These are phyloP conservation scores for Escovopsis sp. DNA, from an alignment of 2,329 filamentous ascomycete genomes.

Conservation along the genomic window DNA sequence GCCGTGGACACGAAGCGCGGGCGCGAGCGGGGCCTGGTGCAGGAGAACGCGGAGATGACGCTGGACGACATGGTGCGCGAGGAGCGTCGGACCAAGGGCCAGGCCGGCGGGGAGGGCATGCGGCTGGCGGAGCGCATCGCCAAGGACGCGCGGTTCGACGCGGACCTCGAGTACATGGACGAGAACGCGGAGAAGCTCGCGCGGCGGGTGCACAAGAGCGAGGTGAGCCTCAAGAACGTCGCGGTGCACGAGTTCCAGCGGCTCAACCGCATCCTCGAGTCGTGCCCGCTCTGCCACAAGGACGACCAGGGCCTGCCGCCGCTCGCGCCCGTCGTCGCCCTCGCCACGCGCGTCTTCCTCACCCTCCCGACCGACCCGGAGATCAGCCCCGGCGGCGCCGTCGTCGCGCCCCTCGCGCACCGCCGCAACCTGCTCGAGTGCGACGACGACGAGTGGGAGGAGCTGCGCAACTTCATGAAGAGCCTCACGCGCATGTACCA, in stretches of 20 bases:
- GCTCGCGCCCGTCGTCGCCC: conserved; percentile 68
- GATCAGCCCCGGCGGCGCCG: conserved; percentile 65
- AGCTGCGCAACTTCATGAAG: conserved; percentile 99
- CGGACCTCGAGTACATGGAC: conserved; percentile 93
- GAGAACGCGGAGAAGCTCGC: conserved; percentile 89
- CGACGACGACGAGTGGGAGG: conserved; percentile 98
- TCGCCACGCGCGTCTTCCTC: conserved; percentile 74
- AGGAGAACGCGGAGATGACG: conserved; percentile 89
- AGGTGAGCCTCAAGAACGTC: conserved; percentile 72
- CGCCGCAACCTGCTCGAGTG: conserved; percentile 87
- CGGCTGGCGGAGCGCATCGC: conserved; percentile 85
- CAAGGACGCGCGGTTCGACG: conserved; percentile 80
- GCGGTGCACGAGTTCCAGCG: conserved; percentile 84
- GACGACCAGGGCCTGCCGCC: conserved; percentile 66
- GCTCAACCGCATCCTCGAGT: conserved; percentile 73
- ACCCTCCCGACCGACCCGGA: conserved; percentile 86
- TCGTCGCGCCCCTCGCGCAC: conserved; percentile 82
- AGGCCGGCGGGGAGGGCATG: conserved; percentile 64
- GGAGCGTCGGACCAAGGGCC: conserved; percentile 70
- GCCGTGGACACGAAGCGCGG: conserved; percentile 67
- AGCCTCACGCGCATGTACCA: conserved; percentile 87
- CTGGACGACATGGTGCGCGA: conserved; percentile 96
- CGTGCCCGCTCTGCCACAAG: conserved; percentile 82
- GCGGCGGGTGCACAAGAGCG: conserved; percentile 72
- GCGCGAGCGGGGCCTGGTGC: conserved; percentile 67